phyloP scores from a whole-genome alignment of 2,329 filamentous ascomycete species.

The Epichloe gansuensis region DNA sequence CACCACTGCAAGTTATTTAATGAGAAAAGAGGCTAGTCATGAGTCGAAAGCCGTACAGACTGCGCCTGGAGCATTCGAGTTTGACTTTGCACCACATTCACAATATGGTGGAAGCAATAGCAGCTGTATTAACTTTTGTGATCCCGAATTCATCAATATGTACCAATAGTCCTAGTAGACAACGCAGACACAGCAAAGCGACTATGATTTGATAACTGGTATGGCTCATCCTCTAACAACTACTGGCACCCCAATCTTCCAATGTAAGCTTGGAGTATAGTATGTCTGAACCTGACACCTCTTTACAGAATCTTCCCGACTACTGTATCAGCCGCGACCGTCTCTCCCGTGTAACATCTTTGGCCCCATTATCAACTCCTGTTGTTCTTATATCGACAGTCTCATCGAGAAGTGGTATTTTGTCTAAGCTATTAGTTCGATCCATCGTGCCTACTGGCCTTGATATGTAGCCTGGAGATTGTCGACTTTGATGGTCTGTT shows the following conservation, averaged over 20 bases:
- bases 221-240: neutral
- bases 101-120: neutral
- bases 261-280: neutral
- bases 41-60: neutral
- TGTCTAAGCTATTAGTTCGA: constrained; percentile 29
- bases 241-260: neutral
- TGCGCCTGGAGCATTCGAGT: neutral
- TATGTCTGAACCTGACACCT: neutral
- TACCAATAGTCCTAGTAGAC: neutral
- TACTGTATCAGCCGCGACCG: constrained; percentile 17
- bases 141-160: neutral
- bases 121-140: neutral
- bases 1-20: neutral
- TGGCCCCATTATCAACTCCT: constrained; percentile 31
- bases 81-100: neutral
- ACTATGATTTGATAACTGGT: neutral
- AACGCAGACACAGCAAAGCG: neutral
- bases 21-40: neutral
- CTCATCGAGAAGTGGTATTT: constrained; percentile 45
- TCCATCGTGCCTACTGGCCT: constrained; percentile 10
- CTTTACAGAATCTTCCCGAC: neutral
- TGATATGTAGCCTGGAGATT: constrained; percentile 7
- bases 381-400: constrained; percentile 21
- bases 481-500: neutral
- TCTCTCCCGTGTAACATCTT: constrained; percentile 34